phyloP scores from a whole-genome alignment of 2,329 filamentous ascomycete species.

The Leptographium procerum region DNA sequence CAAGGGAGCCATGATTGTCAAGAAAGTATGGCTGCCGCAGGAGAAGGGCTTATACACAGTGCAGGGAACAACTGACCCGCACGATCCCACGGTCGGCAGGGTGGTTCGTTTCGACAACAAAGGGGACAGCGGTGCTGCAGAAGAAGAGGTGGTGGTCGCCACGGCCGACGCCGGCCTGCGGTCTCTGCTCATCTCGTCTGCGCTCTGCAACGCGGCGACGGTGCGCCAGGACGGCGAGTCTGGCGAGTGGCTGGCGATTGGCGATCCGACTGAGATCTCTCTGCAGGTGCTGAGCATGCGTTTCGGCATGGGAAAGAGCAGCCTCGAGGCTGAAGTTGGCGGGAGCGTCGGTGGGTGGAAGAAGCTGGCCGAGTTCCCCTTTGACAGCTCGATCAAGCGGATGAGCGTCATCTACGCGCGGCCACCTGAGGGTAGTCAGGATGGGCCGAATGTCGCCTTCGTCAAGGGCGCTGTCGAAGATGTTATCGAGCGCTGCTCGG shows the following conservation, averaged over 20 bases:
- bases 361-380: conserved; percentile 62
- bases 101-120: conserved; percentile 34
- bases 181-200: conserved; percentile 41
- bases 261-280: conserved; percentile 65
- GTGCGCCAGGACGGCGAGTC: conserved; percentile 43
- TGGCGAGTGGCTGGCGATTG: conserved; percentile 52
- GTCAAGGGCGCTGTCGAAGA: conserved; percentile 54
- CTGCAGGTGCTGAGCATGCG: conserved; percentile 64
- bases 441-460: conserved; percentile 33
- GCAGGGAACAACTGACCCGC: conserved; percentile 48
- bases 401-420: conserved; percentile 61
- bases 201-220: conserved; percentile 55
- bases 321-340: conserved; percentile 30
- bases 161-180: conserved; percentile 29
- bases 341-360: conserved; percentile 38
- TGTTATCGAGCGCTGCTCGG: conserved; percentile 43
- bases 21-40: conserved; percentile 51
- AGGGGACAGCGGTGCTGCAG: not conserved
- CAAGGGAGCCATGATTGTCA: conserved; percentile 58
- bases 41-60: conserved; percentile 45
- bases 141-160: not conserved
- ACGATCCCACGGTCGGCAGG: conserved; percentile 47
- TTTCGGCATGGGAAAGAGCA: conserved; percentile 48
- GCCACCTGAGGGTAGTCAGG: no score
- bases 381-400: conserved; percentile 66